Base-by-base conservation (phyloP, 257 asterid genomes). In the Ilex aquifolium region DNA sequence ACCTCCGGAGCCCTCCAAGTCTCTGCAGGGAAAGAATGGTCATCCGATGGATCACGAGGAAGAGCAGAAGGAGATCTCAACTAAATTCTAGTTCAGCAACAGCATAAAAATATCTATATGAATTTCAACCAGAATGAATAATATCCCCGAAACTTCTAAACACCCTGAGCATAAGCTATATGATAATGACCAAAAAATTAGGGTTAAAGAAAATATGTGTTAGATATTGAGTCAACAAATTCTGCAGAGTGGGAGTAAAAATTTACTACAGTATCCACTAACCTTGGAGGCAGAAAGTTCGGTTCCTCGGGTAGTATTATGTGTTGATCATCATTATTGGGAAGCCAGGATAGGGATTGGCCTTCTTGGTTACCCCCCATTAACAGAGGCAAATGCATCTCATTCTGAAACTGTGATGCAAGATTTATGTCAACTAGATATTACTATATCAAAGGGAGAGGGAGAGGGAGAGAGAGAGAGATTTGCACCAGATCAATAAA, bases 301-400 rank as follows among this genome's bases (percentile, higher is more conserved):
- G 95, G 71, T 42, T 80, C 83, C 42, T 69, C 73, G 6, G 88
- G 73, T 50, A 82, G 74, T 36, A 77, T 65, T 79, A 80, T 73
- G 14, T 73, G 81, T 57, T 79, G 95, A 76, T 63, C 70, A 51
- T 87, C 89, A 60, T 65, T 73, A 46, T 68, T 65, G 2, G 82
- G 87, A 67, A 75, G 70, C 90, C 90, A 87, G 3, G 85, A 59
- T 56, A 70, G 78, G n/a, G 77, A 72, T 30, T 74, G 82, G 64
- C 78, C 73, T 14, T 82, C 93, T 66, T 77, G 80, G 56, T 73
- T 79, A 57, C 72, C 77, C 48, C 78, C 72, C 48, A 80, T 74
- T 16, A 73, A 57, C 40, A 78, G 39, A 7, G 88, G 76, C 65
- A 77, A 78, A 44, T 76, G 69, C 75, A 73, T 72, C 46, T 65